Base-by-base conservation (phyloP, 2,329 filamentous ascomycete species). In the Hirsutella thompsonii region DNA sequence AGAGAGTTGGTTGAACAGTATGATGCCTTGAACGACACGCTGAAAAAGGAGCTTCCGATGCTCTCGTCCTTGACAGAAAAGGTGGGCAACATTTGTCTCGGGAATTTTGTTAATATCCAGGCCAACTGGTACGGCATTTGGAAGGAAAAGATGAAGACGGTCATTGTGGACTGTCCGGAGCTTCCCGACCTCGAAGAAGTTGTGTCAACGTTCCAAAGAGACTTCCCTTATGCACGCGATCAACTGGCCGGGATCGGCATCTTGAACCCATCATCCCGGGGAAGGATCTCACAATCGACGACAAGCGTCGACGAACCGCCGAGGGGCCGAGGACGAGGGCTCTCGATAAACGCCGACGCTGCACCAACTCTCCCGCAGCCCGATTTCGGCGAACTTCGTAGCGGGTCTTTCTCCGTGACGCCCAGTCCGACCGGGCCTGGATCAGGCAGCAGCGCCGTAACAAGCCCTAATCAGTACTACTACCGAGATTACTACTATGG, bases 31-130 rank as follows among this genome's bases (percentile, higher is more conserved):
- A 96, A 96, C 55, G 86, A 94, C 47, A 87, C 90, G 1, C 70
- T 96, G 44, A 95, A 94, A 61, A 83, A 90, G 49, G 90, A 96
- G 57, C 71, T 98, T 37, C 90, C 90, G 2, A 81, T 81, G 56
- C 72, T 98, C 14, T 94, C 92, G 39, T 64, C 68, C 8, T 65
- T 92, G 47, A 95, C 90, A 1, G 85, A 86, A 46, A 83, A 81
- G 52, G 68, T 95, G 46, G 87, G 92, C 52, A 84, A 88, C 52
- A 81, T 83, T 20, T 90, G 86, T 52, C 70, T 94, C 35, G 76
- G 74, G 43, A 88, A 87, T 52, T 87, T 96, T 53, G 77, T 95
- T 49, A 79, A 83, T 47, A 81, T 94, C 36, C 89, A 95, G 60
- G 73, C 77, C 16, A 72, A 76, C 38, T 98, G 90, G 90, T 89